These are phyloP conservation scores for Eragrostis nindensis DNA, from an alignment of 176 grass and related monocot genomes.

Conservation along the genomic window DNA sequence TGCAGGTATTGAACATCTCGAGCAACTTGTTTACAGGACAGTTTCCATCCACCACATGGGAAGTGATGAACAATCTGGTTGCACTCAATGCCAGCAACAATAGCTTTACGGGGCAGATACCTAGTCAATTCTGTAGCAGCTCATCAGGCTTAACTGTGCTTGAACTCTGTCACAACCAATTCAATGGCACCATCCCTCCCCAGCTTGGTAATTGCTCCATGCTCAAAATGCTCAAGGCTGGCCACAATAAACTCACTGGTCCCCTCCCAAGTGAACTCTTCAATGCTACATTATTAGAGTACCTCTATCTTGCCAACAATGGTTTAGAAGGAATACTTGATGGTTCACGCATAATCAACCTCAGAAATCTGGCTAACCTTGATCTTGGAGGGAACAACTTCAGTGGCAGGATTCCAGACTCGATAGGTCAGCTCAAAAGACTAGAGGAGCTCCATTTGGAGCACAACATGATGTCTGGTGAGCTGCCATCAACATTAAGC, in stretches of 20 bases:
- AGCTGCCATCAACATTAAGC: constrained; percentile 42
- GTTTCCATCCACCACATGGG: constrained; percentile 40
- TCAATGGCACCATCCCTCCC: constrained; percentile 29
- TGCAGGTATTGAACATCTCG: constrained; percentile 56
- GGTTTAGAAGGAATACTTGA: constrained; percentile 26
- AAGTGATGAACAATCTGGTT: constrained; percentile 15
- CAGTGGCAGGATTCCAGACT: constrained; percentile 33
- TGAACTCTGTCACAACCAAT: constrained; percentile 32
- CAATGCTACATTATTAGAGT: constrained; percentile 31
- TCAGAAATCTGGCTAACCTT: constrained; percentile 38
- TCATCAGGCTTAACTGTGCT: constrained; percentile 12
- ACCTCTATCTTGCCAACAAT: constrained; percentile 41
- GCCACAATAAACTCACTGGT: constrained; percentile 38
- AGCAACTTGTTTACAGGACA: constrained; percentile 46
- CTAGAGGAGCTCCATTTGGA: constrained; percentile 35
- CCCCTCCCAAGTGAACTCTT: constrained; percentile 45
- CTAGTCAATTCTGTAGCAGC: constrained; percentile 25
- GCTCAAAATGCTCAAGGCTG: constrained; percentile 38
- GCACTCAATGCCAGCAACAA: constrained; percentile 51
- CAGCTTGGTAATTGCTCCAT: constrained; percentile 41
- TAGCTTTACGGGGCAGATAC: constrained; percentile 42
- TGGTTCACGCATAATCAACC: constrained; percentile 2
- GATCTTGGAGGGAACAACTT: constrained; percentile 39
- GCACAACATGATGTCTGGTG: constrained; percentile 33
- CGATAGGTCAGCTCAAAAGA: constrained; percentile 40